phyloP scores from a whole-genome alignment of 2,329 filamentous ascomycete species.

The Rutstroemia sp. region DNA sequence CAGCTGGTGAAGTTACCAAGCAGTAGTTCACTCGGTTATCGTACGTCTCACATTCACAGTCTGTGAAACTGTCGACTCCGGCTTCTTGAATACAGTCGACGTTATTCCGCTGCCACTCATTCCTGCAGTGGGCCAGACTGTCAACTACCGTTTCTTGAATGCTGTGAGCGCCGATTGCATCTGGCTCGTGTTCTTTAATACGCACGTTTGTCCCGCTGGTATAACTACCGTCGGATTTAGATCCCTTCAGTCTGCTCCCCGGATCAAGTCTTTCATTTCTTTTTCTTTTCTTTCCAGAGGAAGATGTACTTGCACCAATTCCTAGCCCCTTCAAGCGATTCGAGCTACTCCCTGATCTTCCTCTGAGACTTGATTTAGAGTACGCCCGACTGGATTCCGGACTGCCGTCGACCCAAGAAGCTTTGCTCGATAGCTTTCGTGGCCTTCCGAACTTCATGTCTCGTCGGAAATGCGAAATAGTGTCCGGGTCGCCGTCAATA shows the following conservation, averaged over 20 bases:
- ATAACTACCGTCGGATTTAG: slow-evolving; percentile 16
- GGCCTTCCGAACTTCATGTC: slow-evolving; percentile 21
- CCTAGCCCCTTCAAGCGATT: slow-evolving; percentile 14
- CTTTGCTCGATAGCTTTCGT: slow-evolving; percentile 17
- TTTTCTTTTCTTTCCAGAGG: slow-evolving; percentile 10
- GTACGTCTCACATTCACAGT: slow-evolving; percentile 14
- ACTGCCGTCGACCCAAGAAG: slow-evolving; percentile 17
- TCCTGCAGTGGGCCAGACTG: slow-evolving; percentile 17
- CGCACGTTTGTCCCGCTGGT: slow-evolving; percentile 10
- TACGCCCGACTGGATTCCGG: slow-evolving; percentile 13
- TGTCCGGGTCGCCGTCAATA: slow-evolving; percentile 17
- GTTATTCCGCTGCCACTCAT: slow-evolving; percentile 12
- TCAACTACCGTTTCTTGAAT: slow-evolving; percentile 21
- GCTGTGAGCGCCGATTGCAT: slow-evolving; percentile 14
- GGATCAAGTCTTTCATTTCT: slow-evolving; percentile 15
- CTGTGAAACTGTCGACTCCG: slow-evolving; percentile 9
- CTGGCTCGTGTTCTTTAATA: slow-evolving; percentile 14
- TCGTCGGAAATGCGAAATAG: slow-evolving; percentile 22
- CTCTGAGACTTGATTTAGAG: slow-evolving; percentile 15
- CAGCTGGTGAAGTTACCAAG: slow-evolving; percentile 28
- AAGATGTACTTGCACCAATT: slow-evolving; percentile 5
- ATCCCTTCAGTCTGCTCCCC: slow-evolving; percentile 15
- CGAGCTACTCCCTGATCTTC: slow-evolving; percentile 10
- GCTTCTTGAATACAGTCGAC: slow-evolving; percentile 10
- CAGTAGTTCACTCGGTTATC: slow-evolving; percentile 28